Evolutionary conservation across 352 stramenopile genomes (phyloP).

Genomic region (Chrysophaeum taylorii): DNA sequence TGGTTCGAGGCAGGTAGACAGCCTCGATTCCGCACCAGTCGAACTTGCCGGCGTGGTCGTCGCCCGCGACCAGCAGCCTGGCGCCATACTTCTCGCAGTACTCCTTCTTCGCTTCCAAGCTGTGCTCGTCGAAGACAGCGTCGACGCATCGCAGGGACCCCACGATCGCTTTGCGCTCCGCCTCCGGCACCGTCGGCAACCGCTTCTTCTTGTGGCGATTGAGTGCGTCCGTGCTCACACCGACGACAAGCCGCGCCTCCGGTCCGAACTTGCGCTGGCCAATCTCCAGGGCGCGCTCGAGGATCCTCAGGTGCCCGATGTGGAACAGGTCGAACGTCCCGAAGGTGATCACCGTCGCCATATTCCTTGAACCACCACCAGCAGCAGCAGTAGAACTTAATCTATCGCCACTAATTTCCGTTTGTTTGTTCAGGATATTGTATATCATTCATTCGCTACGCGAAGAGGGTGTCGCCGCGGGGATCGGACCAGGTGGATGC

Average conservation of each 20-base stretch:
- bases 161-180: background rate
- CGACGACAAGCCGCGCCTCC: conserved; percentile 2
- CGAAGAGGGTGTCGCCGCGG: too few relatives aligned
- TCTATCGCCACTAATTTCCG: too few relatives aligned
- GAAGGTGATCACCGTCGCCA: conserved; percentile 7
- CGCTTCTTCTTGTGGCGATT: background rate
- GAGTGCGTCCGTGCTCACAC: background rate
- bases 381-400: too few relatives aligned
- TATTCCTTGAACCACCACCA: too few relatives aligned
- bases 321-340: conserved; percentile 5
- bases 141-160: background rate
- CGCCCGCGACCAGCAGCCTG: background rate
- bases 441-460: too few relatives aligned
- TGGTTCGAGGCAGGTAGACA: background rate
- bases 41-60: background rate
- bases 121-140: background rate
- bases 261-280: too few relatives aligned
- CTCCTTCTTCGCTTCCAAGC: background rate
- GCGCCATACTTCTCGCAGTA: background rate
- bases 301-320: background rate
- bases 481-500: too few relatives aligned
- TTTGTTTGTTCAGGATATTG: too few relatives aligned
- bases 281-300: background rate
- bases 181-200: background rate
- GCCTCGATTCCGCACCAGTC: too few relatives aligned